These are phyloP conservation scores for Jaminaea rosea DNA, from an alignment of 1,284 basidiomycete genomes.

Conservation along the genomic window DNA sequence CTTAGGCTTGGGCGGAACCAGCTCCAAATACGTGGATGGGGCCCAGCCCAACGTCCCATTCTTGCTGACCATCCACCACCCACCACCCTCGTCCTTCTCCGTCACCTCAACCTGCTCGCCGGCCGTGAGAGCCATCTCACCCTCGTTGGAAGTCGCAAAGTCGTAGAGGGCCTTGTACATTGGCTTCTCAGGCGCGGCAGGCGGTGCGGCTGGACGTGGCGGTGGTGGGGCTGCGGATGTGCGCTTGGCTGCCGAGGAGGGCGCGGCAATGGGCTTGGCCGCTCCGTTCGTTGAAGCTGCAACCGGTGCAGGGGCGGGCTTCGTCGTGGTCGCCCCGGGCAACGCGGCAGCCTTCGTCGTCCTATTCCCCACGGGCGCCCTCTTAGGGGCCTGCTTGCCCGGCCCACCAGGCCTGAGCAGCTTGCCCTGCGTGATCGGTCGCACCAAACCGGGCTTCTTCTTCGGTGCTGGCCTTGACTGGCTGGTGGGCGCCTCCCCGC, in stretches of 20 bases:
- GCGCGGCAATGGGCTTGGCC: slow-evolving; percentile 30
- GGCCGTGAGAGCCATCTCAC: slow-evolving; percentile 80
- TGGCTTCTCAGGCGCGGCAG: slow-evolving; percentile 53
- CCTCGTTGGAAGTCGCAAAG: slow-evolving; percentile 73
- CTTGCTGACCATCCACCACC: slow-evolving; percentile 94
- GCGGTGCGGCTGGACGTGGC: slow-evolving; percentile 57
- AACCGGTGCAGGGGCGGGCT: slow-evolving; percentile 4
- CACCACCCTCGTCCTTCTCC: slow-evolving; percentile 65
- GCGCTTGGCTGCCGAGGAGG: slow-evolving; percentile 26
- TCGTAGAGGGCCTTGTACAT: slow-evolving; percentile 61
- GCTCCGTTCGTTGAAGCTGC: slow-evolving; percentile 9
- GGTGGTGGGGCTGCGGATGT: slow-evolving; percentile 51
- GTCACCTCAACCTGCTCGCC: slow-evolving; percentile 85
- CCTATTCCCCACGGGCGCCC: slow-evolving; percentile 16
- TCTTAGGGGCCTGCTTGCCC: slow-evolving; percentile 30
- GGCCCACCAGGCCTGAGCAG: slow-evolving; percentile 68
- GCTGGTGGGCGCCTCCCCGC: slow-evolving; percentile 76
- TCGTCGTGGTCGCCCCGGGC: slow-evolving; percentile 6
- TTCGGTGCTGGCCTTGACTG: slow-evolving; percentile 72
- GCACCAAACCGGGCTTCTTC: slow-evolving; percentile 71
- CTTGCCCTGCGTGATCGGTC: slow-evolving; percentile 77
- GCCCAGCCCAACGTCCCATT: slow-evolving; percentile 81
- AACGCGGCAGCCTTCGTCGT: slow-evolving; percentile 7
- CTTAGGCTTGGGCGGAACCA: slow-evolving; percentile 51
- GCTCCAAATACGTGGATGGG: slow-evolving; percentile 75